Evolutionary conservation across 192 early-diverging fungal species (phyloP).

Genomic region (Spinellus fusiger): DNA sequence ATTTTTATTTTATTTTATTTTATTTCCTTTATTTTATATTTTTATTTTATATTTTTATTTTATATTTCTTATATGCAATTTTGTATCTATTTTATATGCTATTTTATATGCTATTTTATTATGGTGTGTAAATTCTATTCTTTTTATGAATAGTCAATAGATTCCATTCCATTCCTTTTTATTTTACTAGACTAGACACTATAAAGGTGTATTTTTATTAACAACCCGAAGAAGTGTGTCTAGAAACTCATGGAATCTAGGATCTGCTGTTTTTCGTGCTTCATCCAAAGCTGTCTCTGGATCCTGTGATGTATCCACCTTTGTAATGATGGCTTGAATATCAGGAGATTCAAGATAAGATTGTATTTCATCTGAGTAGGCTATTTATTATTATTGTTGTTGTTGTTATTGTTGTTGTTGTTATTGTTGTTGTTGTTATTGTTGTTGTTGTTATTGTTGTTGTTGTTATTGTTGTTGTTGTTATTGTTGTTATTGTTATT

Average conservation of each 20-base stretch:
- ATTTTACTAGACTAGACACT: not conserved
- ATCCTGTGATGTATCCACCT: conserved; percentile 10
- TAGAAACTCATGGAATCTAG: conserved; percentile 8
- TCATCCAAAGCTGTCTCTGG: conserved; percentile 15
- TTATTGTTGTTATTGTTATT: too few species aligned
- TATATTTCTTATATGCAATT: too few species aligned
- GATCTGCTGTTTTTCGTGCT: not conserved
- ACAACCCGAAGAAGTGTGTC: conserved; percentile 1
- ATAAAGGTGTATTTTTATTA: too few species aligned
- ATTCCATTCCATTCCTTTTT: too few species aligned
- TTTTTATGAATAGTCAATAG: too few species aligned
- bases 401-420: not conserved
- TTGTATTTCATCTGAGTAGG: conserved; percentile 18
- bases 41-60: too few species aligned
- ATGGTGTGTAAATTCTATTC: too few species aligned
- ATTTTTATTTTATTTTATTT: not conserved
- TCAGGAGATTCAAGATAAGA: conserved; percentile 17
- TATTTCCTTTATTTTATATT: too few species aligned
- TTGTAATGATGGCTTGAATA: conserved; percentile 9
- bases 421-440: not conserved
- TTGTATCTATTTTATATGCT: too few species aligned
- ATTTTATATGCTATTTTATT: too few species aligned
- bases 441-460: too few species aligned
- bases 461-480: too few species aligned
- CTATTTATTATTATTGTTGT: conserved; percentile 3